These are phyloP conservation scores for Rhizophagus clarus DNA, from an alignment of 192 early-diverging fungal species.

Conservation along the genomic window DNA sequence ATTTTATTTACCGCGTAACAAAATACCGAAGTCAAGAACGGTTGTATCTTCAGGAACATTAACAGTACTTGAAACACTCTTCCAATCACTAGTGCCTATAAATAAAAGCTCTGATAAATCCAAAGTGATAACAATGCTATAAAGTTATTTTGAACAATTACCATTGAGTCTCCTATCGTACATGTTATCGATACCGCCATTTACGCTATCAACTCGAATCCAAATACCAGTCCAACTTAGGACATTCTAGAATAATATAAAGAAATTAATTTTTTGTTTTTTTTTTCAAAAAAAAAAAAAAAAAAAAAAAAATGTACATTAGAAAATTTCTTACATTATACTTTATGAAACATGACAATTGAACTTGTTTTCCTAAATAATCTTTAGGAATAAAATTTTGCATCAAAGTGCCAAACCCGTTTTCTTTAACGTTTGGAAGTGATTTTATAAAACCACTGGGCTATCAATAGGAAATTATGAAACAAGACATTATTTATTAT, in stretches of 20 bases:
- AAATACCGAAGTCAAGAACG: neutral
- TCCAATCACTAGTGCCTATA: constrained; percentile 10
- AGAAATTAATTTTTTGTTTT: too few relatives aligned
- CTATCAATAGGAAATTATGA: too few relatives aligned
- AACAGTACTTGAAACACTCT: neutral
- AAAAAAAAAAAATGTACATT: neutral
- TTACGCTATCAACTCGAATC: neutral
- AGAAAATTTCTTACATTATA: neutral
- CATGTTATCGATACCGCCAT: neutral
- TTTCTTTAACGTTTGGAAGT: neutral
- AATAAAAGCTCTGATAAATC: neutral
- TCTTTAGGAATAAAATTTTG: neutral
- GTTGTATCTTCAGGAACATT: neutral
- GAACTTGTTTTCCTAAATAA: neutral
- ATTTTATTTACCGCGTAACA: neutral
- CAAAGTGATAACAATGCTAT: too few relatives aligned
- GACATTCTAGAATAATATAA: neutral
- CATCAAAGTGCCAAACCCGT: neutral
- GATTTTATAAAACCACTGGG: constrained; percentile 5
- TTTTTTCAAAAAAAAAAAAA: neutral
- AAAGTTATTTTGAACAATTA: neutral
- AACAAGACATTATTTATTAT: too few relatives aligned
- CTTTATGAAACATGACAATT: neutral
- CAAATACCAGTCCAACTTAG: neutral
- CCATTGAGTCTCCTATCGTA: neutral